Evolutionary conservation across 495 filamentous ascomycete species (phyloP).

Genomic region (Daldinia concentrica): DNA sequence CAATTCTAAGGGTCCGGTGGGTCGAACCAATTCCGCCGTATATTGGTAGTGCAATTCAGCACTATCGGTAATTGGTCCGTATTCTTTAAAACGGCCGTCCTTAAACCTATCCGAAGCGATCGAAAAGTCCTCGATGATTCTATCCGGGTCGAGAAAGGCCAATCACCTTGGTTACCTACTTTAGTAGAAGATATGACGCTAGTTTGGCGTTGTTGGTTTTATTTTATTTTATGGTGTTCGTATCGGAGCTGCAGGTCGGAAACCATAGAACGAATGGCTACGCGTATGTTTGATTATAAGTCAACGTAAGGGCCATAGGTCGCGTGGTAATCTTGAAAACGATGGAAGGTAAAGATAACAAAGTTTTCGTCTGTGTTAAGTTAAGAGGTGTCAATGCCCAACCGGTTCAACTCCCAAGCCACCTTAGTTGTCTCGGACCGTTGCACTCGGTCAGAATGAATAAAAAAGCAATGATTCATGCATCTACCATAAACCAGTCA

Average conservation of each 20-base stretch:
- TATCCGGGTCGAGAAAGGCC: constrained; percentile 2
- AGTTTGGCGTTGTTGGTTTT: constrained; percentile 9
- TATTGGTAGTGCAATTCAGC: background rate
- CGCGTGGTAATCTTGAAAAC: background rate
- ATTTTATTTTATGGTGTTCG: background rate
- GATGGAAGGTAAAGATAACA: constrained; percentile 21
- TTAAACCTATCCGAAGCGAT: constrained; percentile 1
- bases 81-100: constrained; percentile 3
- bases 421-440: constrained; percentile 14
- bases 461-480: constrained; percentile 32
- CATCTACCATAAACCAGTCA: constrained; percentile 23
- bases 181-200: background rate
- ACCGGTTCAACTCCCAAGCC: constrained; percentile 25
- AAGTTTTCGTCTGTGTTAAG: background rate
- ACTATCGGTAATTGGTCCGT: constrained; percentile 9
- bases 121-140: constrained; percentile 29
- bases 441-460: constrained; percentile 14
- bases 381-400: constrained; percentile 25
- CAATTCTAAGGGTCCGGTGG: constrained; percentile 25
- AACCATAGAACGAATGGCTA: background rate
- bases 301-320: background rate
- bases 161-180: background rate
- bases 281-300: background rate
- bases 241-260: constrained; percentile 1
- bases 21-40: constrained; percentile 26